These are phyloP conservation scores for Theobroma cacao DNA, from an alignment of 345 rosid species.

Conservation along the genomic window DNA sequence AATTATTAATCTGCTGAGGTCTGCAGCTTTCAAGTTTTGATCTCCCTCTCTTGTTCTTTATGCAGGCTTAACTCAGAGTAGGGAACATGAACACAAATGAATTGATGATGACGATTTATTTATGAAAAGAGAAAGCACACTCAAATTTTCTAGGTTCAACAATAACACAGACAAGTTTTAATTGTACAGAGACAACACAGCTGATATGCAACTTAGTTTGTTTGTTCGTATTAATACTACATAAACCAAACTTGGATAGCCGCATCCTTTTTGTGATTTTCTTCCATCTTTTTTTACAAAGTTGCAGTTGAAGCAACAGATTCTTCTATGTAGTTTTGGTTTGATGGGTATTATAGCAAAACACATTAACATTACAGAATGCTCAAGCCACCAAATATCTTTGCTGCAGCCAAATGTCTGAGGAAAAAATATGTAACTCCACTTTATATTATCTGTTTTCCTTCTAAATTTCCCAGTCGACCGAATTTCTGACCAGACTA, in stretches of 20 bases:
- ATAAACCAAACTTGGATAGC: conserved; percentile 24
- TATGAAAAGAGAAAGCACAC: neutral
- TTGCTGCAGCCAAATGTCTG: conserved; percentile 5
- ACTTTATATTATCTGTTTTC: conserved; percentile 13
- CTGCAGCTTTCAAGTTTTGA: neutral
- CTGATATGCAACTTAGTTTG: conserved; percentile 7
- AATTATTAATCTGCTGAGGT: neutral
- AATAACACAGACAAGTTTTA: conserved; percentile 3
- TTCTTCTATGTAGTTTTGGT: conserved; percentile 16
- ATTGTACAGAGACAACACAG: conserved; percentile 4
- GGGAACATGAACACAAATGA: neutral
- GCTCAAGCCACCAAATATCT: conserved; percentile 21
- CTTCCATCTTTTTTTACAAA: conserved; percentile 13
- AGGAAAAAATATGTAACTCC: conserved; percentile 17
- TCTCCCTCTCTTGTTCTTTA: neutral
- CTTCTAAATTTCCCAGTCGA: conserved; percentile 10
- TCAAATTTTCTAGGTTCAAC: neutral
- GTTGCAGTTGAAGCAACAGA: conserved; percentile 22
- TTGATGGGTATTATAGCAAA: conserved; percentile 25
- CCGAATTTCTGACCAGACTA: neutral
- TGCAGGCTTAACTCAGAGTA: neutral
- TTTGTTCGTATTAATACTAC: conserved; percentile 22
- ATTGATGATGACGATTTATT: neutral
- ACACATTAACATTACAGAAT: conserved; percentile 14
- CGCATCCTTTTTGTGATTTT: conserved; percentile 2